A percentile compares a stretch with the other conserved stretches of the same genome.
These are phyloP conservation scores for Mortierella sp. DNA, from an alignment of 371 early-diverging fungal genomes.

Conservation along the genomic window DNA sequence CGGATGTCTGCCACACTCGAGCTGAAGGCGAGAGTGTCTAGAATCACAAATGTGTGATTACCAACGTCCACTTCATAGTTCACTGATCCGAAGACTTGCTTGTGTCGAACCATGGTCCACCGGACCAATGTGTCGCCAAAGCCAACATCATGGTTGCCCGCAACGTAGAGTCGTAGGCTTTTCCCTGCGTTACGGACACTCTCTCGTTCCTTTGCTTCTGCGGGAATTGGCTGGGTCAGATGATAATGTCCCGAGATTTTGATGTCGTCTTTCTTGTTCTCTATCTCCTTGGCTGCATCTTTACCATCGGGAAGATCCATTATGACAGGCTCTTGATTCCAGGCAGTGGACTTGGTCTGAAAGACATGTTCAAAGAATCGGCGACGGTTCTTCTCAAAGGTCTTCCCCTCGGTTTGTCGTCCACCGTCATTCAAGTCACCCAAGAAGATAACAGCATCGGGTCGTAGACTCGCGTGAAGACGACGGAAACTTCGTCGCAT, in stretches of 20 bases:
- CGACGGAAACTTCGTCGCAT: constrained; percentile 81
- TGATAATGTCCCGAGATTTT: background rate
- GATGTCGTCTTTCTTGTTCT: background rate
- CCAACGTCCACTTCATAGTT: constrained; percentile 65
- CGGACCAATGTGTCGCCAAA: constrained; percentile 75
- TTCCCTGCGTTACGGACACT: background rate
- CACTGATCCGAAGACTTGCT: constrained; percentile 65
- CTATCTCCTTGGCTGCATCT: background rate
- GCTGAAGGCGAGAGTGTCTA: constrained; percentile 81
- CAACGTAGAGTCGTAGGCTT: constrained; percentile 48
- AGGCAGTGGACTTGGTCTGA: constrained; percentile 18
- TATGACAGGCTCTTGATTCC: constrained; percentile 33
- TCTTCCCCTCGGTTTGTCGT: constrained; percentile 74
- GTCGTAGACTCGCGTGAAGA: constrained; percentile 62
- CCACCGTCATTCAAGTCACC: constrained; percentile 95
- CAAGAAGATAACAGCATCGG: constrained; percentile 75
- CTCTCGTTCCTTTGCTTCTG: background rate
- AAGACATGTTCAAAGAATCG: constrained; percentile 40
- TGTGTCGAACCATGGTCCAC: constrained; percentile 61
- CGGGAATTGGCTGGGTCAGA: background rate
- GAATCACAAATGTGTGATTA: constrained; percentile 66
- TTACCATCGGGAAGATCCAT: constrained; percentile 8
- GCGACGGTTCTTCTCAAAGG: constrained; percentile 48
- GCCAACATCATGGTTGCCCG: constrained; percentile 93
- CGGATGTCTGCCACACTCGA: constrained; percentile 52